Percentiles rank a stretch among this genome's conserved stretches.
Conservation (phyloP, 164 flowering plant genomes). For the Platanus orientalis region DNA sequence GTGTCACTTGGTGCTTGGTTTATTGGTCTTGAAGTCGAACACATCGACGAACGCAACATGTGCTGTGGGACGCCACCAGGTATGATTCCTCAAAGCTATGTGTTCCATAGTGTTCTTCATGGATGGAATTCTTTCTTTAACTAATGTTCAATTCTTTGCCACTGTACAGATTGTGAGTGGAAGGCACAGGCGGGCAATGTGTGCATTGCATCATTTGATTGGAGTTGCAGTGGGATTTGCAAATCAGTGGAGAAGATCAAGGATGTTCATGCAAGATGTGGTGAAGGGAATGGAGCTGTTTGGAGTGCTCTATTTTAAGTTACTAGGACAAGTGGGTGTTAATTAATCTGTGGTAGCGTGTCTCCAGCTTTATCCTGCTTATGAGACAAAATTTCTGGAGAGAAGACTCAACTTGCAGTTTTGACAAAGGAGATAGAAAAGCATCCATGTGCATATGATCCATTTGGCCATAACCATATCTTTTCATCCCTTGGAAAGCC, state of each 20-base stretch:
- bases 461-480: neutral
- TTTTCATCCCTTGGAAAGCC: neutral
- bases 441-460: neutral
- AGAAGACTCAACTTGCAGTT: neutral
- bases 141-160: neutral
- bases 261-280: conserved; percentile 65
- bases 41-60: conserved; percentile 78
- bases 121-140: neutral
- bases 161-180: conserved; percentile 75
- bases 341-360: neutral
- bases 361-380: neutral
- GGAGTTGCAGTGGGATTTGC: conserved; percentile 95
- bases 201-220: conserved; percentile 82
- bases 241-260: conserved; percentile 76
- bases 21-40: conserved; percentile 87
- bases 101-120: neutral
- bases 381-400: neutral
- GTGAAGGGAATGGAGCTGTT: conserved; percentile 72
- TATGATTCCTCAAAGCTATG: conserved; percentile 12
- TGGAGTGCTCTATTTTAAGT: conserved; percentile 55
- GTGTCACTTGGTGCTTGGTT: conserved; percentile 93
- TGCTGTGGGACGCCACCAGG: conserved; percentile 96
- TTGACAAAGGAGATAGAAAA: neutral
- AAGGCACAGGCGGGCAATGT: conserved; percentile 82
- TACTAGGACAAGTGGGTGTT: neutral